Base-by-base conservation (phyloP, 2,329 filamentous ascomycete genomes). In the Trichoderma afroharzianum region DNA sequence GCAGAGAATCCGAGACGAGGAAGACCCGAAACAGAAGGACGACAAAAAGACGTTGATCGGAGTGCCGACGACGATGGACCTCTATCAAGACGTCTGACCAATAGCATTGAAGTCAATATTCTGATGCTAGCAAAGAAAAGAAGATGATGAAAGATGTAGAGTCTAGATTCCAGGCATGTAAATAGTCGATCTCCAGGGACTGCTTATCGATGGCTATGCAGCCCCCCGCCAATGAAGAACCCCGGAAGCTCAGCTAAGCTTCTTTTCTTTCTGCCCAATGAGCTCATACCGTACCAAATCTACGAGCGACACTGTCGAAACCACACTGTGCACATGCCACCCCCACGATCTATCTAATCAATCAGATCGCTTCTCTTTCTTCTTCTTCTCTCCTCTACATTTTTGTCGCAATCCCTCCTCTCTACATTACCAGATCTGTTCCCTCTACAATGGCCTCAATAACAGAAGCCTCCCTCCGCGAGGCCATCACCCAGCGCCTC, bases 401-500 rank as follows among this genome's bases (percentile, higher is more conserved):
- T 39, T 12, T 18, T 8, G n/a, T 28, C 59, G 33, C 33, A 39
- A 39, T 12, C 15, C n/a, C 4, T 12, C 15, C n/a, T 24, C 5
- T 21, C 32, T 9, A 18, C 30, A 3, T 6, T 6, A 24, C 11
- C 24, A 4, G 2, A 5, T 18, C 5, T 30, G 2, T 59, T 24
- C 4, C n/a, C 3, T 24, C 6, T 24, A 18, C 18, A 28, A 88
- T 89, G 84, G 86, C 85, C 67, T 83, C 87, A 74, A 91, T 97
- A 78, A 95, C 94, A 57, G 90, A 94, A 72, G 89, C 90, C 47
- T 87, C 86, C 63, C 86, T 98, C 69, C 90, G 88, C 78, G 83
- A 84, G 57, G 92, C 91, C 72, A 87, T 98, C 76, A 87, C 85
- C 47, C 85, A 91, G 76, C 89, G 90, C 74, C 85, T 98, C 69